Evolutionary conservation across 495 filamentous ascomycete genomes (phyloP).

Genomic region (Rhypophila decipiens): DNA sequence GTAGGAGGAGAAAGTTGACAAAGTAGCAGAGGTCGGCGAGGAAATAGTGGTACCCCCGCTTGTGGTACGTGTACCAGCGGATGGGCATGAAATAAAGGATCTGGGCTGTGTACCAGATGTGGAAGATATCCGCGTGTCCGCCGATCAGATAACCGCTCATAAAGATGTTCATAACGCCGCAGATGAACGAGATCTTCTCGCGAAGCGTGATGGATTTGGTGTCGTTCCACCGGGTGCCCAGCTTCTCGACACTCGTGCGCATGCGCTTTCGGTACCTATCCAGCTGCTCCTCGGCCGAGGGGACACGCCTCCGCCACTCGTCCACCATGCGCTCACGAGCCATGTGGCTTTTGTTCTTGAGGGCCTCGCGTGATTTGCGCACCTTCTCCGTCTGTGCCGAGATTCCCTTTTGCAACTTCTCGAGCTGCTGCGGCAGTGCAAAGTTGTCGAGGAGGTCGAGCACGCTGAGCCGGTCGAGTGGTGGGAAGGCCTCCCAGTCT

Average conservation of each 20-base stretch:
- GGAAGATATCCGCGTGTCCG: conserved; percentile 76
- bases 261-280: conserved; percentile 85
- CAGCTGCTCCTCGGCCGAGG: conserved; percentile 84
- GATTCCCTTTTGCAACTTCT: conserved; percentile 76
- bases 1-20: conserved; percentile 78
- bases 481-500: conserved; percentile 79
- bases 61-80: conserved; percentile 83
- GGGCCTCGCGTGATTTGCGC: conserved; percentile 69
- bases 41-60: conserved; percentile 93
- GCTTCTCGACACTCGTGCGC: conserved; percentile 77
- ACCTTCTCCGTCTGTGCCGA: conserved; percentile 80
- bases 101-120: conserved; percentile 84
- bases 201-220: conserved; percentile 78
- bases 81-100: conserved; percentile 94
- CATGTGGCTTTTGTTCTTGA: conserved; percentile 43
- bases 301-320: conserved; percentile 76
- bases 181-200: conserved; percentile 95
- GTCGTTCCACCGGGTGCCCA: conserved; percentile 81
- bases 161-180: conserved; percentile 93
- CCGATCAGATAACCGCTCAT: conserved; percentile 92
- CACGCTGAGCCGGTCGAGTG: conserved; percentile 84
- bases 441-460: conserved; percentile 94
- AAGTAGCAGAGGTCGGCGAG: conserved; percentile 97
- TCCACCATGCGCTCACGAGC: conserved; percentile 70
- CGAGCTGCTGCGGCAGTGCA: conserved; percentile 78